These are phyloP conservation scores for Brettanomyces bruxellensis DNA, from an alignment of 805 yeast species.

Conservation along the genomic window DNA sequence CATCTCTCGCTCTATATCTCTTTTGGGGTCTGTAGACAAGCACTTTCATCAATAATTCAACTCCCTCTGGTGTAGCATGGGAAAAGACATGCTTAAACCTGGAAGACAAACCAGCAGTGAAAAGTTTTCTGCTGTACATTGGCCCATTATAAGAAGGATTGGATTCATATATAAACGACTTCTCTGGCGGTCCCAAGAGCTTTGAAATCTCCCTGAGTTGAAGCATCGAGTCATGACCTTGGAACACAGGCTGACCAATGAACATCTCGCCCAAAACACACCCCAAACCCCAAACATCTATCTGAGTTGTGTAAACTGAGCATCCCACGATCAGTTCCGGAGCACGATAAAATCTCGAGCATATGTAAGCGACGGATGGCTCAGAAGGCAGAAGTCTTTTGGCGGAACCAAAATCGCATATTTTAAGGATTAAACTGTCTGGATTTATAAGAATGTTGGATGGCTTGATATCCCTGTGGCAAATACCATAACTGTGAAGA, in stretches of 20 bases:
- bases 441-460: conserved; percentile 76
- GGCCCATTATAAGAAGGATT: conserved; percentile 74
- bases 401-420: conserved; percentile 83
- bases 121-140: conserved; percentile 51
- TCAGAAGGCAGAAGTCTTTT: conserved; percentile 69
- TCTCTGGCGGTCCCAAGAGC: conserved; percentile 80
- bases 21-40: conserved; percentile 85
- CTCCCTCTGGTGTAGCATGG: conserved; percentile 75
- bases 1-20: conserved; percentile 72
- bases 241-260: conserved; percentile 89
- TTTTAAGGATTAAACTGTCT: conserved; percentile 51
- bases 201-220: conserved; percentile 89
- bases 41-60: conserved; percentile 72
- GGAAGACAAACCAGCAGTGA: conserved; percentile 17
- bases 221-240: conserved; percentile 81
- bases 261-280: conserved; percentile 94
- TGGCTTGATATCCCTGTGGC: conserved; percentile 82
- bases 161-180: conserved; percentile 59
- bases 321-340: conserved; percentile 94
- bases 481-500: conserved; percentile 69
- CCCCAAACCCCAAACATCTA: conserved; percentile 97
- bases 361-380: conserved; percentile 91
- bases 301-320: conserved; percentile 77
- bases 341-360: conserved; percentile 92
- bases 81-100: conserved; percentile 57